A percentile compares a stretch with the other conserved stretches of the same genome.
These are phyloP conservation scores for Tricholoma terreum DNA, from an alignment of 768 basidiomycete species.

Conservation along the genomic window DNA sequence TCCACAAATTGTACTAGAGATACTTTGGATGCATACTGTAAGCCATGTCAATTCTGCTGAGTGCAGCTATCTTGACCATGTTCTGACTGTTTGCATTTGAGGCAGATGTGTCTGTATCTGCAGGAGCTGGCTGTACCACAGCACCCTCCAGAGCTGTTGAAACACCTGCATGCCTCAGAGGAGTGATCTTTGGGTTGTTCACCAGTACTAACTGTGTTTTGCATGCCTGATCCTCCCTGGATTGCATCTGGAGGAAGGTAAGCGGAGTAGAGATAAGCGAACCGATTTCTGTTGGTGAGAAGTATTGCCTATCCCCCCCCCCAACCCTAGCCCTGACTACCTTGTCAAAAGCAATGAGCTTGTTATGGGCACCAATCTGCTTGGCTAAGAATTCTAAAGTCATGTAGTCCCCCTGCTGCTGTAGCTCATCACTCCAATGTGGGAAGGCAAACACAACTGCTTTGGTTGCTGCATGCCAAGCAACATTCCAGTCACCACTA, in stretches of 20 bases:
- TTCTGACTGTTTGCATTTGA: not conserved
- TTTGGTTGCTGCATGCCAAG: not conserved
- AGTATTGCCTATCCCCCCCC: no score
- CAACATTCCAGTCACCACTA: not conserved
- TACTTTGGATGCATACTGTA: not conserved
- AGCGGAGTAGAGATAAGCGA: no score
- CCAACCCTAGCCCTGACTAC: no score
- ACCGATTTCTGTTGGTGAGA: no score
- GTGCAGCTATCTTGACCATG: constrained; percentile 2
- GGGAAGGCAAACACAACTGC: constrained; percentile 21
- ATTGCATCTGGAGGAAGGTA: constrained; percentile 11
- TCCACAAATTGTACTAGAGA: constrained; percentile 1
- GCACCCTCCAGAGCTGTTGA: constrained; percentile 18
- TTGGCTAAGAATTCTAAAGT: constrained; percentile 16
- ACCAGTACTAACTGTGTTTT: no score
- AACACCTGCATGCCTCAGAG: constrained; percentile 17
- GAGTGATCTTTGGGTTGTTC: not conserved
- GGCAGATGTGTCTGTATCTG: constrained; percentile 23
- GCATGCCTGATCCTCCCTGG: not conserved
- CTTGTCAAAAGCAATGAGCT: no score
- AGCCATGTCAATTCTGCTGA: not conserved
- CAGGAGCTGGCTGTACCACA: constrained; percentile 2
- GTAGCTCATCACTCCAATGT: constrained; percentile 21
- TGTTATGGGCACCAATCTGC: constrained; percentile 3
- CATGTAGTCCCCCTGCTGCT: constrained; percentile 21